Evolutionary conservation across 116 monocot genomes (phyloP).

Genomic region (Phalaenopsis hybrid): DNA sequence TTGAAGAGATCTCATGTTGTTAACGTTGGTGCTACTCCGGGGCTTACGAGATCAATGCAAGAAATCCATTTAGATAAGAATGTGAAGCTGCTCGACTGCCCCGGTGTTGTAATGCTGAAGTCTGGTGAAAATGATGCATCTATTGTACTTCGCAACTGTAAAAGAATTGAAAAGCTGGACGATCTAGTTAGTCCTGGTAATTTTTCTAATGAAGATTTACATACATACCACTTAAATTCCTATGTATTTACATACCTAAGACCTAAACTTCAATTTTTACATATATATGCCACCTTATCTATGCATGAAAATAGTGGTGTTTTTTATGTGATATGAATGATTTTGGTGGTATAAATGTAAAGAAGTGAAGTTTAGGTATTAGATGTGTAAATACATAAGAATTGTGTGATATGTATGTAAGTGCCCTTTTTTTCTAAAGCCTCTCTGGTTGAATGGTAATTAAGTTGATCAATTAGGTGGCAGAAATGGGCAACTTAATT

Average conservation of each 20-base stretch:
- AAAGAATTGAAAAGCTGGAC: conserved; percentile 85
- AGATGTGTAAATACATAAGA: no score
- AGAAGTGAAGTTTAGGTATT: no score
- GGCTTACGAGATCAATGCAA: conserved; percentile 93
- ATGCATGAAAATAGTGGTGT: no score
- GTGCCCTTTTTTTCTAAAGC: no score
- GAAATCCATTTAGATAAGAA: conserved; percentile 91
- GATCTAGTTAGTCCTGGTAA: conserved; percentile 81
- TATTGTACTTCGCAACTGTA: conserved; percentile 83
- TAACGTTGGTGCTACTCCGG: conserved; percentile 94
- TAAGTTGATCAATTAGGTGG: not conserved
- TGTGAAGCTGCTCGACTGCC: conserved; percentile 87
- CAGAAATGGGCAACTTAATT: not conserved
- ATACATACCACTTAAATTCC: no score
- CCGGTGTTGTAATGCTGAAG: conserved; percentile 91
- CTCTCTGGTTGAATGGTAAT: not conserved
- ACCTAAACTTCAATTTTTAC: no score
- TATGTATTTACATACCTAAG: no score
- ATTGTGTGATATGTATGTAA: no score
- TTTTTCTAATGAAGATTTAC: not conserved
- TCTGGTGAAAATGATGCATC: conserved; percentile 61
- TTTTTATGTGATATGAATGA: no score
- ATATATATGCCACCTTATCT: no score
- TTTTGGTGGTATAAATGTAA: no score
- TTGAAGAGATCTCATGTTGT: conserved; percentile 91